phyloP scores from a whole-genome alignment of 345 rosid genomes.

The Aquilaria yunnanensis region DNA sequence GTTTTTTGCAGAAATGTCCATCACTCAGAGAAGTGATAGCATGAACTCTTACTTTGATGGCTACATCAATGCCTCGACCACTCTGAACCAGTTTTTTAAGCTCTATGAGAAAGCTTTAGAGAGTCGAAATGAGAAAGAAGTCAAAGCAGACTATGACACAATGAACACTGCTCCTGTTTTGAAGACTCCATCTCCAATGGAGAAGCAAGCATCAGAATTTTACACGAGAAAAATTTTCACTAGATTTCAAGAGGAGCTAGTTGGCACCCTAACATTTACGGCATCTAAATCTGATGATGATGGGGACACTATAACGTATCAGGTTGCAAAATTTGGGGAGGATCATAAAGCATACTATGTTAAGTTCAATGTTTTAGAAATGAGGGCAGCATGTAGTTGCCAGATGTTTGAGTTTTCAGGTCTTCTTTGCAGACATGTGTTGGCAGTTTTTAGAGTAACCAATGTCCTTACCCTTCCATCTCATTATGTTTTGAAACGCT shows the following conservation, averaged over 20 bases:
- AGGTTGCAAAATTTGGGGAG: conserved; percentile 57
- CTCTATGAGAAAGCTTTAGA: conserved; percentile 41
- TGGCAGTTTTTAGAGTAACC: conserved; percentile 59
- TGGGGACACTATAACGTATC: conserved; percentile 33
- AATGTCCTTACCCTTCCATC: conserved; percentile 65
- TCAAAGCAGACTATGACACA: conserved; percentile 42
- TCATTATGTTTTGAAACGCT: conserved; percentile 45
- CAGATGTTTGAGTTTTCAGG: conserved; percentile 72
- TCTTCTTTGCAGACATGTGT: conserved; percentile 52
- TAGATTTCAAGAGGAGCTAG: conserved; percentile 47
- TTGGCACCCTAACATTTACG: conserved; percentile 43
- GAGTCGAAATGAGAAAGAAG: conserved; percentile 44
- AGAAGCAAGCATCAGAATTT: conserved; percentile 42
- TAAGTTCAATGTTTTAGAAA: conserved; percentile 49
- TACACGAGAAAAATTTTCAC: conserved; percentile 34
- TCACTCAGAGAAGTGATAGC: conserved; percentile 44
- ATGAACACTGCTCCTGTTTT: conserved; percentile 34
- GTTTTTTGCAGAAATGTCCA: conserved; percentile 61
- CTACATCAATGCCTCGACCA: conserved; percentile 54
- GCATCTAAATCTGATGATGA: conserved; percentile 38
- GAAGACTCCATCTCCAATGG: conserved; percentile 49
- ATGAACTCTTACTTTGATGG: conserved; percentile 67
- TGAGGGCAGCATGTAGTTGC: conserved; percentile 61
- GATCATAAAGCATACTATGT: conserved; percentile 43
- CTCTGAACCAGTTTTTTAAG: conserved; percentile 42